A percentile compares a stretch with the other conserved stretches of the same genome.
phyloP scores from a whole-genome alignment of 805 yeast species.

The Cyberlindnera mississippiensis region DNA sequence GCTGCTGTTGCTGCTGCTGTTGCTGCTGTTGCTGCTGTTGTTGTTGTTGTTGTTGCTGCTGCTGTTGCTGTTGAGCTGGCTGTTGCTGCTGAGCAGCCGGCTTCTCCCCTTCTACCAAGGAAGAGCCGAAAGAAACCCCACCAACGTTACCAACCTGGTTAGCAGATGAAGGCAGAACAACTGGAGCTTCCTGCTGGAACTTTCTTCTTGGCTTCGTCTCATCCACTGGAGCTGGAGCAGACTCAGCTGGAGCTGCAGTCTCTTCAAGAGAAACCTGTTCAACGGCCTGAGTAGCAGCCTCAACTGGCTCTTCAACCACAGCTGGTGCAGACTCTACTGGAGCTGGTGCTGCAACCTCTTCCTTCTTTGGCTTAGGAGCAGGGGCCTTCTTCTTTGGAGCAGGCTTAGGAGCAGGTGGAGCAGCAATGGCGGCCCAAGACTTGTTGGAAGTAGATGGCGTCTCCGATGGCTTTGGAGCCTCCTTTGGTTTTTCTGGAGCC shows the following conservation, averaged over 20 bases:
- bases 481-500: constrained; percentile 15
- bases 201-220: constrained; percentile 30
- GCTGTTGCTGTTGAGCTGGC: constrained; percentile 20
- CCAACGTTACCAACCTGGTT: constrained; percentile 35
- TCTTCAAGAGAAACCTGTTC: constrained; percentile 21
- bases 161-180: constrained; percentile 49
- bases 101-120: constrained; percentile 36
- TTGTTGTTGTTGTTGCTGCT: constrained; percentile 18
- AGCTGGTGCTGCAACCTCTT: constrained; percentile 11
- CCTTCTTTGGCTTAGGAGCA: constrained; percentile 18
- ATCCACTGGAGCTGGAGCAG: constrained; percentile 22
- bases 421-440: constrained; percentile 71
- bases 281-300: constrained; percentile 9
- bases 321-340: constrained; percentile 6
- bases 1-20: constrained; percentile 19
- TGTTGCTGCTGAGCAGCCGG: constrained; percentile 18
- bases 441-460: constrained; percentile 31
- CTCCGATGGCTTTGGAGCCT: constrained; percentile 16
- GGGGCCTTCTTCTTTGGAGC: constrained; percentile 18
- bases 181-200: constrained; percentile 40
- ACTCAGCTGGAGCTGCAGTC: constrained; percentile 11
- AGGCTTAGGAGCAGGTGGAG: constrained; percentile 38
- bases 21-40: constrained; percentile 20
- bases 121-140: constrained; percentile 63
- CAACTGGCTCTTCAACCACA: constrained; percentile 5